Evolutionary conservation across 306 rosid genomes (phyloP).

Genomic region (Trichosanthes truncata): DNA sequence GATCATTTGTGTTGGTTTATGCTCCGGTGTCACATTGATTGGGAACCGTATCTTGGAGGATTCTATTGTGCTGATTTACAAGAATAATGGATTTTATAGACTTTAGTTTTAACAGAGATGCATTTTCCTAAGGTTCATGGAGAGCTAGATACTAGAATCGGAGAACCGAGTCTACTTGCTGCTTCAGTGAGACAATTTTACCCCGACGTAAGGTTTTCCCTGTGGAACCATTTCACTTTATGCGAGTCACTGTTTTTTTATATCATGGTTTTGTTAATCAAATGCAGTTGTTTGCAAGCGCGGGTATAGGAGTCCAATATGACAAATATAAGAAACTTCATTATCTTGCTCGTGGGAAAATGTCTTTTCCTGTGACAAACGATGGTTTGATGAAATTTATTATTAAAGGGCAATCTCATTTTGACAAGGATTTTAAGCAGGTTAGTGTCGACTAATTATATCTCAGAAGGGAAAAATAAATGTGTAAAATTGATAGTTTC

Average conservation of each 20-base stretch:
- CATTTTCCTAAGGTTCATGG: slow-evolving; percentile 48
- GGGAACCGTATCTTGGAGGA: neutral
- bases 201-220: slow-evolving; percentile 50
- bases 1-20: neutral
- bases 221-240: neutral
- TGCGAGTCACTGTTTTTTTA: neutral
- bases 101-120: neutral
- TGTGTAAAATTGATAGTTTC: neutral
- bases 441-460: slow-evolving; percentile 15
- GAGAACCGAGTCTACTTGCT: slow-evolving; percentile 37
- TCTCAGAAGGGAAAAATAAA: neutral
- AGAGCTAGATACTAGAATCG: slow-evolving; percentile 67
- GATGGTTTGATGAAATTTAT: slow-evolving; percentile 42
- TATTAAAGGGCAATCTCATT: slow-evolving; percentile 59
- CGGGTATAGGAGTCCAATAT: slow-evolving; percentile 57
- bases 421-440: slow-evolving; percentile 60
- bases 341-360: slow-evolving; percentile 54
- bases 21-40: neutral
- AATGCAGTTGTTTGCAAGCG: slow-evolving; percentile 63
- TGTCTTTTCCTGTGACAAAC: slow-evolving; percentile 50
- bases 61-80: neutral
- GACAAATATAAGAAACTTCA: slow-evolving; percentile 46
- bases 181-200: slow-evolving; percentile 50
- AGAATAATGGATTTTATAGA: neutral
- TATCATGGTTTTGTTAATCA: neutral